Evolutionary conservation across 768 basidiomycete species (phyloP).

Genomic region (Calocera cornea): DNA sequence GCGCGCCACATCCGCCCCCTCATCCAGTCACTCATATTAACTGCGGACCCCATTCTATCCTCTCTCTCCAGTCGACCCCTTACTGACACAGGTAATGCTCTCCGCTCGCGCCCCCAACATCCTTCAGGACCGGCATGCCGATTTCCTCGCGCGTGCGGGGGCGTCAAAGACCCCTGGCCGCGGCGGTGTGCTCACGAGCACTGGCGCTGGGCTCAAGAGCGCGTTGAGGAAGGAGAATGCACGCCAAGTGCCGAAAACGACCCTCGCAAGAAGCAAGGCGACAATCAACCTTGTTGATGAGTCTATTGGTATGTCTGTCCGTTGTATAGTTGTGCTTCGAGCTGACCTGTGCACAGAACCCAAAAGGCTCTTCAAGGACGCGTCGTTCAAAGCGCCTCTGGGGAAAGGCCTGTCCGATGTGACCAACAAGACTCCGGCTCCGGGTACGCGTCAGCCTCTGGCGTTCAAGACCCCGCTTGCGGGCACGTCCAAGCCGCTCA

Average conservation of each 20-base stretch:
- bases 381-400: not conserved
- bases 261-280: not conserved
- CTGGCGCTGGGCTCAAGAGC: not conserved
- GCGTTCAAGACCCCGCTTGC: not conserved
- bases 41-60: not conserved
- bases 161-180: not conserved
- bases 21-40: not conserved
- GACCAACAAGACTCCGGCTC: constrained; percentile 1
- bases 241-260: not conserved
- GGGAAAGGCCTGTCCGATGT: not conserved
- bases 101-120: not conserved
- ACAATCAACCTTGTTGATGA: not conserved
- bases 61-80: not conserved
- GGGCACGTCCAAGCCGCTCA: not conserved
- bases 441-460: not conserved
- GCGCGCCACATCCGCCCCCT: not conserved
- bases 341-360: not conserved
- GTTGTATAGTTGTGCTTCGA: not conserved
- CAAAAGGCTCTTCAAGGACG: not conserved
- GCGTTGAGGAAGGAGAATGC: not conserved
- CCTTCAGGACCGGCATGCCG: not conserved
- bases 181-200: not conserved
- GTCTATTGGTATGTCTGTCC: not conserved
- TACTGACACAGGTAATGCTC: not conserved
- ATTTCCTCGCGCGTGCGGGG: not conserved